Evolutionary conservation across 371 early-diverging fungal species (phyloP).

Genomic region (Thermomucor indicae-seudaticae): DNA sequence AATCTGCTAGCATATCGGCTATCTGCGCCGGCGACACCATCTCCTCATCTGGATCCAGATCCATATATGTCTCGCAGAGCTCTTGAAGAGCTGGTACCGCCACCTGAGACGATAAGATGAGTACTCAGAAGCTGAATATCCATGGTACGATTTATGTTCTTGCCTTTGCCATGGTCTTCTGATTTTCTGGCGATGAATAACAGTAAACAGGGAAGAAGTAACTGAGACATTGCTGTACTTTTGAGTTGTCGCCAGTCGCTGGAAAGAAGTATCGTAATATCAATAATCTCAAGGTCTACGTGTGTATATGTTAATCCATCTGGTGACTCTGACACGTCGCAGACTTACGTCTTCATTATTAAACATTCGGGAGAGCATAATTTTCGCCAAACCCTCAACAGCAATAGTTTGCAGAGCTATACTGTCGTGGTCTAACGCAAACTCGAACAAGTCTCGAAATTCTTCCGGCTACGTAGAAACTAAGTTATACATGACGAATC

Average conservation of each 20-base stretch:
- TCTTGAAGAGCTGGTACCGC: slow-evolving; percentile 33
- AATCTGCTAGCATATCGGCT: slow-evolving; percentile 54
- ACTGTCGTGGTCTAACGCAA: slow-evolving; percentile 44
- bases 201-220: slow-evolving; percentile 86
- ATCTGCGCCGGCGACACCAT: slow-evolving; percentile 54
- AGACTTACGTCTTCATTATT: slow-evolving; percentile 47
- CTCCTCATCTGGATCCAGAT: slow-evolving; percentile 32
- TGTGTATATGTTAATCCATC: background rate
- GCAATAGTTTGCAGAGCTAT: slow-evolving; percentile 52
- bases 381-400: slow-evolving; percentile 60
- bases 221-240: slow-evolving; percentile 74
- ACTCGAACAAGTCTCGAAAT: slow-evolving; percentile 42
- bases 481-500: background rate
- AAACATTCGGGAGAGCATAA: slow-evolving; percentile 57
- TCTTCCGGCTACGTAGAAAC: slow-evolving; percentile 23
- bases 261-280: slow-evolving; percentile 79
- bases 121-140: background rate
- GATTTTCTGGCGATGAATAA: slow-evolving; percentile 67
- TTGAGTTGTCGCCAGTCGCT: slow-evolving; percentile 52
- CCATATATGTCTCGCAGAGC: slow-evolving; percentile 26
- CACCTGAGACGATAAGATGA: slow-evolving; percentile 7
- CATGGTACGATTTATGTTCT: background rate
- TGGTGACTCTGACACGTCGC: background rate
- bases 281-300: slow-evolving; percentile 63
- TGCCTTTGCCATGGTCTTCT: slow-evolving; percentile 44